Conservation (phyloP, 805 yeast genomes). For the Aciculoconidium aculeatum region DNA sequence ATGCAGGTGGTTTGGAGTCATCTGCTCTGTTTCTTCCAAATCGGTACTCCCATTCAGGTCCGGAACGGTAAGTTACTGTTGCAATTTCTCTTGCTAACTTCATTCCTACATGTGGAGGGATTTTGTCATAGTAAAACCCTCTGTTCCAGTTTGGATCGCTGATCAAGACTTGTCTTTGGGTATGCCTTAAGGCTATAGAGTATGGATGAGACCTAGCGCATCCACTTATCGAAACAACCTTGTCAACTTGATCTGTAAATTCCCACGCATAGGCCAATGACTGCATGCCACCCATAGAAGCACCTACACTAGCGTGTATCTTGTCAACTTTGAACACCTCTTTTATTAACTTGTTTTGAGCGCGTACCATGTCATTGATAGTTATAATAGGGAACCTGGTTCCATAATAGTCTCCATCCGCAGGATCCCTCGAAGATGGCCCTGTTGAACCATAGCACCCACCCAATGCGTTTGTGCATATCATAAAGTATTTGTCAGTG, state of each 20-base stretch:
- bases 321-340: conserved; percentile 58
- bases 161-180: conserved; percentile 90
- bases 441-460: conserved; percentile 97
- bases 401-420: conserved; percentile 61
- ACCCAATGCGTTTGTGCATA: conserved; percentile 89
- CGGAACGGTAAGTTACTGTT: conserved; percentile 88
- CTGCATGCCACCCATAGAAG: conserved; percentile 99
- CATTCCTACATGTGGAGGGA: conserved; percentile 95
- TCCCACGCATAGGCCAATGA: conserved; percentile 82
- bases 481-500: conserved; percentile 72
- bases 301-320: conserved; percentile 77
- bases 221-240: conserved; percentile 77
- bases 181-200: conserved; percentile 88
- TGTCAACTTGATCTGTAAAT: conserved; percentile 69
- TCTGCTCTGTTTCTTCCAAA: conserved; percentile 87
- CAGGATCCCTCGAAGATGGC: conserved; percentile 76
- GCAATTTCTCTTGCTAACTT: conserved; percentile 91
- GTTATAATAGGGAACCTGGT: conserved; percentile 85
- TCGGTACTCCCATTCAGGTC: conserved; percentile 95
- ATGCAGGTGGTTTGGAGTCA: conserved; percentile 71
- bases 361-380: conserved; percentile 85
- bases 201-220: conserved; percentile 94
- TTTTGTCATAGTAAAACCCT: conserved; percentile 71
- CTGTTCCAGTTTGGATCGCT: conserved; percentile 93
- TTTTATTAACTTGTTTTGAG: conserved; percentile 65